Evolutionary conservation across 306 rosid genomes (phyloP), one percentile per base, ranked within the genome.

Genomic region (Chamaecrista fasciculata): DNA sequence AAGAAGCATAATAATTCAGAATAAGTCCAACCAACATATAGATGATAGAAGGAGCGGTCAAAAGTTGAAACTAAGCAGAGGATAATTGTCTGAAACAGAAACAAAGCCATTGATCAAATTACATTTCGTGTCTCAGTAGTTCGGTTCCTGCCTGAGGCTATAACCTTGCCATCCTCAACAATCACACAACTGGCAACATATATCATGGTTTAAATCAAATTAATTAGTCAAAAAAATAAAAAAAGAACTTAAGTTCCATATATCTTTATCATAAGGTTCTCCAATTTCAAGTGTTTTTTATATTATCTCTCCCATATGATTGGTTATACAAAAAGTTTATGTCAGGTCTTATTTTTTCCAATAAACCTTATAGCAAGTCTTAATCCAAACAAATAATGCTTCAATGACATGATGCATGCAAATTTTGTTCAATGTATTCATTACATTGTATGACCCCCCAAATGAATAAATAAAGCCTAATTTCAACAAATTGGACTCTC

Each of bases 111-210:
- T 29, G 57, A 56, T 53, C 43, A 69, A 44, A 77, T 79, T 84
- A 91, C 99, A 71, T 94, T 87, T 69, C 92, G 87, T 11, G 97
- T 82, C 89, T 91, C 92, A 2, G 72, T 91, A 33, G 99, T 86
- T 65, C 81, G 85, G 62, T 94, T 94, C 77, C 99, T 88, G 78
- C 99, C 99, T 0, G 82, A 79, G 66, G 99, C 80, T 63, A 94
- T 72, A 69, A 84, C 89, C 69, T 82, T 84, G 33, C 85, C 95
- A 69, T 85, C 89, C 66, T 85, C 87, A 81, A 89, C 89, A 74
- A 94, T 81, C 68, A 91, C 95, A 78, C 95, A 91, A 34, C 92
- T 90, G 84, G 56, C 62, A 78, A 71, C 52, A 83, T 48, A 82
- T 58, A 51, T 49, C 42, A 31, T 11, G 50, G 43, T 80, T 76